phyloP scores from a whole-genome alignment of 345 rosid genomes.

The Aquilaria sinensis region DNA sequence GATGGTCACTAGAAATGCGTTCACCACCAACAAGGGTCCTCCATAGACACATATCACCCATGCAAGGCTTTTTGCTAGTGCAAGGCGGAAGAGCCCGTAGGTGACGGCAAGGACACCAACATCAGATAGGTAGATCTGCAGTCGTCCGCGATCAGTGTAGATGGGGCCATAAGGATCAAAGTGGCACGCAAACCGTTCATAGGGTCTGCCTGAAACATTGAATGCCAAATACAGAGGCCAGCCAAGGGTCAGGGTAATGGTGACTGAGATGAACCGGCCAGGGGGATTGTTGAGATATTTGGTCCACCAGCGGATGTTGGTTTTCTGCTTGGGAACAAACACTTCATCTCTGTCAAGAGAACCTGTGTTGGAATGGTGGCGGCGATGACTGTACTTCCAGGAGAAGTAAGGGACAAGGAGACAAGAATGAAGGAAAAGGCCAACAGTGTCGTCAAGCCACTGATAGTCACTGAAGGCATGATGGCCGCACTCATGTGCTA shows the following conservation, averaged over 20 bases:
- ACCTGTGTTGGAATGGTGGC: constrained; percentile 88
- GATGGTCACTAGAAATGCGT: constrained; percentile 59
- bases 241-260: constrained; percentile 53
- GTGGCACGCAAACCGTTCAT: constrained; percentile 70
- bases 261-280: constrained; percentile 46
- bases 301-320: constrained; percentile 39
- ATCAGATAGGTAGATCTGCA: constrained; percentile 67
- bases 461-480: constrained; percentile 93
- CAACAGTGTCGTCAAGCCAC: constrained; percentile 81
- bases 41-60: constrained; percentile 63
- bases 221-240: constrained; percentile 86
- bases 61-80: constrained; percentile 45
- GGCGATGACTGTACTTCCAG: constrained; percentile 90
- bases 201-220: constrained; percentile 76
- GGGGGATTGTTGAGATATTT: constrained; percentile 72
- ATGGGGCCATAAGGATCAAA: constrained; percentile 75
- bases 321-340: constrained; percentile 68
- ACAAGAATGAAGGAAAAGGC: constrained; percentile 71
- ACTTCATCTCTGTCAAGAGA: constrained; percentile 87
- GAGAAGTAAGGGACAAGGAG: constrained; percentile 93
- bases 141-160: constrained; percentile 63
- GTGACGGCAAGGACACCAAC: constrained; percentile 50
- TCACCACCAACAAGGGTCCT: constrained; percentile 63
- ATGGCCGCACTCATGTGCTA: constrained; percentile 96
- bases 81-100: constrained; percentile 51